Base-by-base conservation (phyloP, 2,329 filamentous ascomycete genomes). In the Aspergillus neotritici region DNA sequence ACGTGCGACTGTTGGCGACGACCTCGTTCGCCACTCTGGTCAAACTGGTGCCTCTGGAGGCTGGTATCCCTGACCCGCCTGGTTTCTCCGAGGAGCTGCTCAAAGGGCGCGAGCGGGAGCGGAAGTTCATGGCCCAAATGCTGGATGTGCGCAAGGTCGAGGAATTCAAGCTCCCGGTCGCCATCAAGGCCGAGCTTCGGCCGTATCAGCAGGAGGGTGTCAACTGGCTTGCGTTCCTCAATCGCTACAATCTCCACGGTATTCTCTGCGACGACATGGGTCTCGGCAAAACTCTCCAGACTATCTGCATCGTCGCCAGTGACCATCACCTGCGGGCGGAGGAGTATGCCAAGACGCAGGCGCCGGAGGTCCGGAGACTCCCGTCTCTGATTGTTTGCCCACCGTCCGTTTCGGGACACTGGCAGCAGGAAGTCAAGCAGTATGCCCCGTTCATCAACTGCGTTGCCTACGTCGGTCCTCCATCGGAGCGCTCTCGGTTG, bases 181-280 rank as follows among this genome's bases (percentile, higher is more conserved):
- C 88, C 4, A 98, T 98, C 73, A 97, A 97, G 67, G 94, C 93
- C 0, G 88, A 94, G 58, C 78, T 98, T 40, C 87, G 93, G 51
- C 94, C 90, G 0, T 98, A 98, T 62, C 94, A 98, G 65, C 93
- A 98, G 66, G 93, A 98, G 41, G 93, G 93, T 63, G 91, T 98
- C 61, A 98, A 98, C 63, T 98, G 93, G 93, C 80, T 98, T 40
- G 84, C 94, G 44, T 98, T 98, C 71, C 82, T 98, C 54, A 98
- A 98, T 65, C 90, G 90, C 45, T 98, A 97, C 63, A 91, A 98
- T 58, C 80, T 98, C 1, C 94, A 98, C 57, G 93, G 93, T 37
- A 96, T 98, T 66, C 86, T 98, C 47, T 98, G 93, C 63, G 93
- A 98, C 60, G 93, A 98, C 65, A 98, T 98, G 93, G 93, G 93